These are phyloP conservation scores for Galerina marginata DNA, from an alignment of 768 basidiomycete species.

Conservation along the genomic window DNA sequence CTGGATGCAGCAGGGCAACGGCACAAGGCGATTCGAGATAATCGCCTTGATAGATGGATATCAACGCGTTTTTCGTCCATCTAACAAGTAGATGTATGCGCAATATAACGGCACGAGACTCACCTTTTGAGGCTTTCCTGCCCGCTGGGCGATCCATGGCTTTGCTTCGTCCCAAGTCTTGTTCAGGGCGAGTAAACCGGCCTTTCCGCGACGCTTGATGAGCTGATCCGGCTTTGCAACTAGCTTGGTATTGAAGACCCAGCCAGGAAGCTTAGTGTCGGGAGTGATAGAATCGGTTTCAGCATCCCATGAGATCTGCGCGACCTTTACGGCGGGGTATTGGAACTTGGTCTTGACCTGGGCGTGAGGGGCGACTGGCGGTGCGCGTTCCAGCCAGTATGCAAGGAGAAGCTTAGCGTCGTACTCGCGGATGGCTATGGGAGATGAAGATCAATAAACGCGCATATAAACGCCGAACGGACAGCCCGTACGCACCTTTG, in stretches of 20 bases:
- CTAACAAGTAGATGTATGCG: conserved; percentile 20
- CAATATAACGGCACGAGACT: conserved; percentile 33
- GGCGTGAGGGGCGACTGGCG: conserved; percentile 71
- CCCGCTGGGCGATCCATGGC: conserved; percentile 84
- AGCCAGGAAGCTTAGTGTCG: conserved; percentile 65
- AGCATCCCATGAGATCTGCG: conserved; percentile 87
- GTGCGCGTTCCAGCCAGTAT: conserved; percentile 95
- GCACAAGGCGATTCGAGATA: conserved; percentile 7
- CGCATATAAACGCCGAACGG: conserved; percentile 8
- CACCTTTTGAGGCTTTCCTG: conserved; percentile 93
- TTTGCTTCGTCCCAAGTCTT: conserved; percentile 89
- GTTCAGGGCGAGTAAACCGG: conserved; percentile 93
- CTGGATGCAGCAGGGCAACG: conserved; percentile 1
- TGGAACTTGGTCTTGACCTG: conserved; percentile 60
- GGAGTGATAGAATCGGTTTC: conserved; percentile 61
- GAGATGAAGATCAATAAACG: conserved; percentile 9
- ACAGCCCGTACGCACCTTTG: conserved; percentile 39
- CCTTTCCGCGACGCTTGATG: conserved; percentile 99
- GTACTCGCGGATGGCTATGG: conserved; percentile 86
- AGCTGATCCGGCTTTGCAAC: conserved; percentile 98
- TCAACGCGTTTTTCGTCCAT: conserved; percentile 17
- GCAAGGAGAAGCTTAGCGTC: conserved; percentile 98
- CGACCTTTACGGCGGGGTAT: conserved; percentile 76
- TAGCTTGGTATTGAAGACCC: conserved; percentile 87
- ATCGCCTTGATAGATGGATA: conserved; percentile 26